Evolutionary conservation across 2,329 filamentous ascomycete species (phyloP).

Genomic region (Colletotrichum trifolii): DNA sequence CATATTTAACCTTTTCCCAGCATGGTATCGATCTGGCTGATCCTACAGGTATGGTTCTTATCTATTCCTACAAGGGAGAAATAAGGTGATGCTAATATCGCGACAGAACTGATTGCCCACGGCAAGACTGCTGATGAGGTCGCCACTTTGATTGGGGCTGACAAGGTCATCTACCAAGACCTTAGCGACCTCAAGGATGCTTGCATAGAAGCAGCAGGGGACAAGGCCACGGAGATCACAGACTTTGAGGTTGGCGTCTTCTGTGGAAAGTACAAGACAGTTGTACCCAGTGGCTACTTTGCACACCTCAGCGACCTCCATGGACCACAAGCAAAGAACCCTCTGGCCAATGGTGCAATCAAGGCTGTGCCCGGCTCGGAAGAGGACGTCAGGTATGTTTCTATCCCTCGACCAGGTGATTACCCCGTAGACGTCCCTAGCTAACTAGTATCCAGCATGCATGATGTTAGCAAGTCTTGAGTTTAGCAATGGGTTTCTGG

Average conservation of each 20-base stretch:
- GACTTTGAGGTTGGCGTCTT: slow-evolving; percentile 92
- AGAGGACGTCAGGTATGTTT: no score
- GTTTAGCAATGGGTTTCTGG: no score
- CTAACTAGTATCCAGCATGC: no score
- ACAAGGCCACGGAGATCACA: slow-evolving; percentile 62
- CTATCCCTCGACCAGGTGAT: no score
- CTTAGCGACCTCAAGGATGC: slow-evolving; percentile 83
- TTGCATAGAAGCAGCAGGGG: slow-evolving; percentile 77
- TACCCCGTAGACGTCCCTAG: no score
- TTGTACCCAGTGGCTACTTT: slow-evolving; percentile 83
- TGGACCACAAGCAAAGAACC: no score
- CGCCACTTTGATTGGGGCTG: slow-evolving; percentile 54
- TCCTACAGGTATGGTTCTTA: slow-evolving; percentile 42
- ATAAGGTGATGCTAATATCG: slow-evolving; percentile 11
- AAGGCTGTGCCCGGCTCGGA: no score
- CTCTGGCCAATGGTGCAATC: no score
- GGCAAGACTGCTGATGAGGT: slow-evolving; percentile 54
- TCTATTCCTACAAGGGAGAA: no score
- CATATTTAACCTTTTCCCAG: background rate
- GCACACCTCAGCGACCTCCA: slow-evolving; percentile 73
- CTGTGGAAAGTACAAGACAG: slow-evolving; percentile 86
- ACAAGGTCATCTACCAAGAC: slow-evolving; percentile 66
- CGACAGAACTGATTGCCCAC: slow-evolving; percentile 53
- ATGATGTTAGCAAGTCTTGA: no score
- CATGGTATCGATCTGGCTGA: slow-evolving; percentile 61